phyloP scores from a whole-genome alignment of 2,329 filamentous ascomycete genomes.

The Alternaria sp. region DNA sequence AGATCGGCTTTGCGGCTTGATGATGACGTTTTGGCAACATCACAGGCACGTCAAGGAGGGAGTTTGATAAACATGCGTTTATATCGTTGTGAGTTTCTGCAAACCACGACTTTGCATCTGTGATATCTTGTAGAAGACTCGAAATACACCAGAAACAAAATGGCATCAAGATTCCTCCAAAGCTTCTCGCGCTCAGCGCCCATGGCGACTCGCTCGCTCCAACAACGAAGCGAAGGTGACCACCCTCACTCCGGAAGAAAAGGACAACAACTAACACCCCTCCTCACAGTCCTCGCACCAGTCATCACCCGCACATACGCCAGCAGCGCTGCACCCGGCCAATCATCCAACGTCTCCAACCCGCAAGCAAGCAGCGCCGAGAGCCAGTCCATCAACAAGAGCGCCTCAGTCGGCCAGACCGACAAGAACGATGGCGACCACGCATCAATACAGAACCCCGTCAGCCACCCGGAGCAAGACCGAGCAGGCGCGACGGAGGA shows the following conservation, averaged over 20 bases:
- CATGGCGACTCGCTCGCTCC: neutral
- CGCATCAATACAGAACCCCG: slow-evolving; percentile 13
- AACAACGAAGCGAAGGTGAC: slow-evolving; percentile 8
- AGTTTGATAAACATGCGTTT: neutral
- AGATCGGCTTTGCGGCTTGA: neutral
- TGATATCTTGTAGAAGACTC: fast-evolving
- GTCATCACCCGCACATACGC: slow-evolving; percentile 10
- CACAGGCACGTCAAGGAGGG: slow-evolving; percentile 4
- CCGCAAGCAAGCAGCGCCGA: slow-evolving; percentile 16
- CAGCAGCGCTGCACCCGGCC: slow-evolving; percentile 7
- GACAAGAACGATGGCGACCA: slow-evolving; percentile 12
- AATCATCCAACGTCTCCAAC: slow-evolving; percentile 20
- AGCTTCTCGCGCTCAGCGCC: slow-evolving; percentile 11
- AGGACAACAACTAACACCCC: neutral
- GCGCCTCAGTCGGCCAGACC: slow-evolving; percentile 8
- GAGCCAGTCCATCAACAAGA: slow-evolving; percentile 19
- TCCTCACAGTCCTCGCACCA: neutral
- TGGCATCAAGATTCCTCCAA: slow-evolving; percentile 7
- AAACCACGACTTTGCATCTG: neutral
- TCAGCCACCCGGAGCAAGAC: slow-evolving; percentile 16
- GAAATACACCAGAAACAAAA: neutral
- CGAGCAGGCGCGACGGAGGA: slow-evolving; percentile 15
- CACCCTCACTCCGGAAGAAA: fast-evolving
- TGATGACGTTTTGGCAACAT: slow-evolving; percentile 9
- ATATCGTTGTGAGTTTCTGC: neutral